A percentile compares a stretch with the other conserved stretches of the same genome.
Conservation (phyloP, 345 rosid species). For the Cardamine resedifolia region DNA sequence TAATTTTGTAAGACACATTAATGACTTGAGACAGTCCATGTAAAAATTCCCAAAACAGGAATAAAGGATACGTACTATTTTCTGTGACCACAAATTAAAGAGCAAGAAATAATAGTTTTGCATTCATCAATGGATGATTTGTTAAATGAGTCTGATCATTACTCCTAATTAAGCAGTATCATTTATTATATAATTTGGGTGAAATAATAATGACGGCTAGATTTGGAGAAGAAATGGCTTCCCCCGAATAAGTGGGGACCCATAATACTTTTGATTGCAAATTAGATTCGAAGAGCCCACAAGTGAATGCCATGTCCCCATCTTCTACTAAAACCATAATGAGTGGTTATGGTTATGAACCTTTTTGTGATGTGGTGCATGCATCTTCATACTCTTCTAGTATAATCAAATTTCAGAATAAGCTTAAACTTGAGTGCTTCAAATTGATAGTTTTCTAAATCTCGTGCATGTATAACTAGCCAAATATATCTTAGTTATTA, state of each 20-base stretch:
- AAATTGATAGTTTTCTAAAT: not conserved
- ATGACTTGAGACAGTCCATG: constrained; percentile 26
- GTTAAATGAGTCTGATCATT: constrained; percentile 5
- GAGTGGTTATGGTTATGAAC: constrained; percentile 32
- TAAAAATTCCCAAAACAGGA: not conserved
- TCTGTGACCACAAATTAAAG: constrained; percentile 24
- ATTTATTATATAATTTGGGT: not conserved
- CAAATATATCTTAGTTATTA: not conserved
- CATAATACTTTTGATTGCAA: constrained; percentile 43
- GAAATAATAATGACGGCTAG: constrained; percentile 8
- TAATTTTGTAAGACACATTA: constrained; percentile 15
- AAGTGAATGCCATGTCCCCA: constrained; percentile 40
- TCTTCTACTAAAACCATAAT: constrained; percentile 28
- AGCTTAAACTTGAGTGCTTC: not conserved
- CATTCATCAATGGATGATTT: constrained; percentile 1
- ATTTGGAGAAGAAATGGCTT: constrained; percentile 23
- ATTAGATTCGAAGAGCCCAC: constrained; percentile 48
- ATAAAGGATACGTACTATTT: constrained; percentile 15
- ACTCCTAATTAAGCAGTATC: not conserved
- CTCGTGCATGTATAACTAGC: not conserved
- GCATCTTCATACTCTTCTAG: constrained; percentile 16
- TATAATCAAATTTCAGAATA: not conserved
- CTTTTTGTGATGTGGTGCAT: constrained; percentile 30
- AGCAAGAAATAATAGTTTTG: not conserved
- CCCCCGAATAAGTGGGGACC: constrained; percentile 28